A percentile compares a stretch with the other conserved stretches of the same genome.
Evolutionary conservation across 2,329 filamentous ascomycete species (phyloP).

Genomic region (Magnaporthiopsis rhizophila): DNA sequence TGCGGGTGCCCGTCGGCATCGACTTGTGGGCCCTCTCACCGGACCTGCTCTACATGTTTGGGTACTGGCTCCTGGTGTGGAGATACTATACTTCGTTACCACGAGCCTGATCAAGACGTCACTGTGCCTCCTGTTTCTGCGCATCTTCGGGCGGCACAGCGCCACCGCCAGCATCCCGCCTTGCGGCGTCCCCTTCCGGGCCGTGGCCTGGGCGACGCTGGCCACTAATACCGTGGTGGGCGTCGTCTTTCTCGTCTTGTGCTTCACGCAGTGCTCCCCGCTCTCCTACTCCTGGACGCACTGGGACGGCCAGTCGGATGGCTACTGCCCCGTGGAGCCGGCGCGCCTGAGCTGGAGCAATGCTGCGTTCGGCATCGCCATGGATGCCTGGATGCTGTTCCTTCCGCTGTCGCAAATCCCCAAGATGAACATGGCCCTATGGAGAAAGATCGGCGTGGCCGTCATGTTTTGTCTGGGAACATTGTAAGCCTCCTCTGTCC

Average conservation of each 20-base stretch:
- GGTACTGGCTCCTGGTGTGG: neutral
- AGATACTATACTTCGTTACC: neutral
- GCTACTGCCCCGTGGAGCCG: neutral
- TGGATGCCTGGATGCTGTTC: constrained; percentile 2
- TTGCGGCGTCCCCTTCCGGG: neutral
- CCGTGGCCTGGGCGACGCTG: neutral
- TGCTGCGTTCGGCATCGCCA: neutral
- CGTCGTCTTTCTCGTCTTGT: neutral
- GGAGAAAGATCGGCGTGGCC: neutral
- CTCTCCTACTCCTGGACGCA: neutral
- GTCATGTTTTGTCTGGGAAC: constrained; percentile 3
- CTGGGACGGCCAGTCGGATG: neutral
- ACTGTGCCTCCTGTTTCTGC: neutral
- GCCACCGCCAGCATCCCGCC: neutral
- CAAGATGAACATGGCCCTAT: neutral
- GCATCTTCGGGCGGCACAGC: neutral
- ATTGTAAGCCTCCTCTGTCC: neutral
- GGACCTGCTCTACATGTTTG: neutral
- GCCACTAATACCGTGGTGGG: neutral
- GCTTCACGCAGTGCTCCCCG: neutral
- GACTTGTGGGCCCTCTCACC: neutral
- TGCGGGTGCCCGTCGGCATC: neutral
- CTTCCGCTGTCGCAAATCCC: constrained; percentile 1
- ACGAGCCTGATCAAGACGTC: neutral
- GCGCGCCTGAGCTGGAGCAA: neutral